Conservation (phyloP, 768 basidiomycete species). For the Collybiopsis luxurians region DNA sequence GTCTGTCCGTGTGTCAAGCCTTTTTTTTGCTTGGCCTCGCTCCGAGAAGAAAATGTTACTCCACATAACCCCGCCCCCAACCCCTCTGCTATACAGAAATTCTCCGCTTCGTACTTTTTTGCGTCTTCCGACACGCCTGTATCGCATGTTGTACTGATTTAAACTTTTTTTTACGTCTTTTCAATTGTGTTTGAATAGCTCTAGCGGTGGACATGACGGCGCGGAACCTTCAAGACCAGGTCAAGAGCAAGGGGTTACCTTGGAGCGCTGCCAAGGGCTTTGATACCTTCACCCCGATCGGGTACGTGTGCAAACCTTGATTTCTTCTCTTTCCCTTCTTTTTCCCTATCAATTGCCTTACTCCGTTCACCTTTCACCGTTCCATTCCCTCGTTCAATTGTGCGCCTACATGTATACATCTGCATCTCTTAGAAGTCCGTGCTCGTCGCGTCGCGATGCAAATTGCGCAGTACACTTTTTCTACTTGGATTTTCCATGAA, state of each 20-base stretch:
- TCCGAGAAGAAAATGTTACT: too few relatives aligned
- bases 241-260: slow-evolving; percentile 91
- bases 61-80: too few relatives aligned
- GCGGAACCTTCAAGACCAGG: slow-evolving; percentile 90
- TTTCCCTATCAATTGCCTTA: background rate
- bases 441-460: too few relatives aligned
- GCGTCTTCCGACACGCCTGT: background rate
- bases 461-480: too few relatives aligned
- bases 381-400: too few relatives aligned
- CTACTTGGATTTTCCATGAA: too few relatives aligned
- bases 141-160: background rate
- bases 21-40: too few relatives aligned
- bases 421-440: too few relatives aligned
- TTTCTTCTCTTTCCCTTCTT: slow-evolving; percentile 4
- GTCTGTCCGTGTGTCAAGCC: too few relatives aligned
- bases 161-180: background rate
- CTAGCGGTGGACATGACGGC: slow-evolving; percentile 96
- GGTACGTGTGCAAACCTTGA: slow-evolving; percentile 43
- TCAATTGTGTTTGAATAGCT: too few relatives aligned
- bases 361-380: background rate
- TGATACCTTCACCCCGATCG: slow-evolving; percentile 92
- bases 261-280: slow-evolving; percentile 98
- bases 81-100: too few relatives aligned
- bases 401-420: too few relatives aligned
- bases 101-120: background rate